Base-by-base conservation (phyloP, 805 yeast species). In the Starmerella potacharoeniae region DNA sequence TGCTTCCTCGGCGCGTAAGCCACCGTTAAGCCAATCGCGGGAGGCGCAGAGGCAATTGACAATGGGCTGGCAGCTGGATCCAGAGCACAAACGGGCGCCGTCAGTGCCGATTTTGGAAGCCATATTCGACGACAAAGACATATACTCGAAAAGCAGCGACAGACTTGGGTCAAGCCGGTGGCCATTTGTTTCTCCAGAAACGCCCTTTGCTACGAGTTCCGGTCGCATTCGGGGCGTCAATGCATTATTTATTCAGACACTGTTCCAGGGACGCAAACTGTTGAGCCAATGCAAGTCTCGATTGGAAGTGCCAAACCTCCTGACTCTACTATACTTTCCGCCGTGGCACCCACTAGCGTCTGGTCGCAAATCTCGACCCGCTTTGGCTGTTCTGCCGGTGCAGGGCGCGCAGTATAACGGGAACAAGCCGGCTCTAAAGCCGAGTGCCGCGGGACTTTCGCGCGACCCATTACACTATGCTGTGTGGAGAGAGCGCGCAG, bases 281-380 rank as follows among this genome's bases (percentile, higher is more conserved):
- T 5, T 46, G 4, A 8, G 35, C 10, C 45, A 36, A 31, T 52
- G 57, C 31, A 39, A 28, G 45, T 36, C 52, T 39, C 54, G 45
- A 17, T 40, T 16, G 5, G 28, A 10, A 14, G 16, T 36, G 14
- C 33, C 41, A 5, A 14, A 30, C 5, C 13, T 47, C 7, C 48
- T 42, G 14, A 17, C 47, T 7, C 35, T 54, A 6, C 52, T 28
- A 29, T 62, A 53, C 37, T 55, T 60, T 36, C 65, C 65, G 6
- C 63, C 65, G 8, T 62, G 64, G 65, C 65, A 62, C 52, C 58
- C 60, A 1, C 30, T 60, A 4, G 60, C 63, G 3, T 56, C 52
- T 22, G 61, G 55, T n/a, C 55, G 65, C 8, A 54, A 49, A 10
- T 58, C 64, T 17, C 57, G 65, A 31, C 65, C 65, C 1, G 58